Evolutionary conservation across 257 asterid genomes (phyloP).

Genomic region (Dorcoceras hygrometricum): DNA sequence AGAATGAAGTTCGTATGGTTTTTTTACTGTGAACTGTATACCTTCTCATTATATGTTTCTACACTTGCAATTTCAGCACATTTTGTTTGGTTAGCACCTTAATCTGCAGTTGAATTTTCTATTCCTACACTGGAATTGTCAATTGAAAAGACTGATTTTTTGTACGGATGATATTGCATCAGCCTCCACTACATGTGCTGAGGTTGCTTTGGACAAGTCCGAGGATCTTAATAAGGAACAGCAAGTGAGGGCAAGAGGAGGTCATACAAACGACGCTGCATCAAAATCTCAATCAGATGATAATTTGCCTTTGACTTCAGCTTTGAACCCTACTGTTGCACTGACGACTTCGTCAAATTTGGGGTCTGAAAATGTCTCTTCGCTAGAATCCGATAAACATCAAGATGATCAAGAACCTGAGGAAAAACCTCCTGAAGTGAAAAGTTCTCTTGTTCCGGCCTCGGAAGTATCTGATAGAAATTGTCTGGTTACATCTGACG

Average conservation of each 20-base stretch:
- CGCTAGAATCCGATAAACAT: constrained; percentile 24
- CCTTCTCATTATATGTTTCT: constrained; percentile 8
- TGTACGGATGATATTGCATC: constrained; percentile 20
- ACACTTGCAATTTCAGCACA: constrained; percentile 8
- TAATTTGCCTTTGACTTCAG: constrained; percentile 23
- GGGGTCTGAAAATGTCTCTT: constrained; percentile 23
- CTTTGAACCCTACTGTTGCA: constrained; percentile 24
- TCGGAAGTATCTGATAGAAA: constrained; percentile 25
- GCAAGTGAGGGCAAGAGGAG: constrained; percentile 24
- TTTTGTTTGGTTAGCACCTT: constrained; percentile 5
- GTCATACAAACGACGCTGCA: constrained; percentile 25
- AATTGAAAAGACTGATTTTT: neutral
- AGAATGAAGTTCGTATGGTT: neutral
- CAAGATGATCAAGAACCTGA: constrained; percentile 23
- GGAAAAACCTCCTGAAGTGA: constrained; percentile 19
- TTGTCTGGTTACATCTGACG: constrained; percentile 28
- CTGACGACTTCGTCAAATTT: constrained; percentile 17
- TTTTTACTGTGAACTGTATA: neutral
- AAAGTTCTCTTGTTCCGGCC: constrained; percentile 31
- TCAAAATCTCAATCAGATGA: constrained; percentile 27
- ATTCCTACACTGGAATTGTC: constrained; percentile 8
- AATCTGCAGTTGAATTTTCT: neutral
- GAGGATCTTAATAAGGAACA: constrained; percentile 25
- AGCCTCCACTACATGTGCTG: constrained; percentile 26
- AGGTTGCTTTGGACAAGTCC: constrained; percentile 20